Evolutionary conservation across 306 rosid species (phyloP).

Genomic region (Sophora flavescens): DNA sequence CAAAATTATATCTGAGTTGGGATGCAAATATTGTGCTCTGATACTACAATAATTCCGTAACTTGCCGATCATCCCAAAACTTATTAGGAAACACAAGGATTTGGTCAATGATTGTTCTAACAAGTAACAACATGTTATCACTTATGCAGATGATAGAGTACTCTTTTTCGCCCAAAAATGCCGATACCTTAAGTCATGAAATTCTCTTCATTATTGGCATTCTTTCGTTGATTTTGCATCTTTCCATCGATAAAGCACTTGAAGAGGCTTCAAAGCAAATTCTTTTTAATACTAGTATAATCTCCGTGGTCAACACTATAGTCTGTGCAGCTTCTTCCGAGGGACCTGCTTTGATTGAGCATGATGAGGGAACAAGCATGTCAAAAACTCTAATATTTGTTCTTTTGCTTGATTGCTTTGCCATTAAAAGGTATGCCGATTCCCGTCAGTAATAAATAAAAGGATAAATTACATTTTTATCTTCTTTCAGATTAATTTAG

Average conservation of each 20-base stretch:
- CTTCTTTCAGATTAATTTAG: conserved; percentile 8
- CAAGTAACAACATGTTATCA: conserved; percentile 39
- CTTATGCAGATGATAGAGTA: conserved; percentile 69
- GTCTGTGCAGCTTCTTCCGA: conserved; percentile 66
- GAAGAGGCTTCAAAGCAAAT: conserved; percentile 79
- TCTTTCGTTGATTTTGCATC: conserved; percentile 78
- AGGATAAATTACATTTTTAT: not conserved
- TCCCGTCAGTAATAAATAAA: conserved; percentile 30
- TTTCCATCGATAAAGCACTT: conserved; percentile 66
- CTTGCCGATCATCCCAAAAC: conserved; percentile 1
- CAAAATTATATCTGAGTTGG: conserved; percentile 27
- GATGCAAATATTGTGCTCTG: conserved; percentile 40
- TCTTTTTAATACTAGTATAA: conserved; percentile 63
- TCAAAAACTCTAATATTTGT: conserved; percentile 67
- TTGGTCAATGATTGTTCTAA: conserved; percentile 47
- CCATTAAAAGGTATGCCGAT: conserved; percentile 66
- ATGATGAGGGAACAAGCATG: conserved; percentile 63
- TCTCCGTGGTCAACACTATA: conserved; percentile 58
- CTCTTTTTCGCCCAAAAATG: conserved; percentile 50
- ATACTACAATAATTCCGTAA: not conserved
- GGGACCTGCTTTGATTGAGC: conserved; percentile 85
- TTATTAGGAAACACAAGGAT: not conserved
- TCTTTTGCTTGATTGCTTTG: conserved; percentile 76
- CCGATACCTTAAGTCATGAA: conserved; percentile 60
- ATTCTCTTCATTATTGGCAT: conserved; percentile 67